Conservation (phyloP, 2,329 filamentous ascomycete species). For the Aspergillus sp. region DNA sequence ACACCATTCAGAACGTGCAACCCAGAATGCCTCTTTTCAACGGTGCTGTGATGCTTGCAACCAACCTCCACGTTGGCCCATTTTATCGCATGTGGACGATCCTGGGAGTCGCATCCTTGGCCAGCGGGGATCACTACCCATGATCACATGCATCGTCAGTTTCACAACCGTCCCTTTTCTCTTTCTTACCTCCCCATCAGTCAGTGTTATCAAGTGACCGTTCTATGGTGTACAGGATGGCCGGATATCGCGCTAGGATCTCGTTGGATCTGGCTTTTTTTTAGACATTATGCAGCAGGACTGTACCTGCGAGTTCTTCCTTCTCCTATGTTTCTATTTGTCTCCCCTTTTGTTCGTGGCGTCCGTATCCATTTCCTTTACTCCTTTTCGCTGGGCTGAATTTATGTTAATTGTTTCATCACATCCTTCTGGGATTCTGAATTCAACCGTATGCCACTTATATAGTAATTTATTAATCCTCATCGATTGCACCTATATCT, state of each 20-base stretch:
- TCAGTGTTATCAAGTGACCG: conserved; percentile 5
- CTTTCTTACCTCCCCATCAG: neutral
- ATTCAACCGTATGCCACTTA: conserved; percentile 27
- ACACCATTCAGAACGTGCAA: conserved; percentile 10
- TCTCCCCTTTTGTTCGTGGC: conserved; percentile 30
- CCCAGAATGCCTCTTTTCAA: conserved; percentile 14
- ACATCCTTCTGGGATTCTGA: conserved; percentile 8
- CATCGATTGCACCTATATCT: too few species aligned
- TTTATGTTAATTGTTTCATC: conserved; percentile 20
- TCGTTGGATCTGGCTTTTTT: conserved; percentile 27
- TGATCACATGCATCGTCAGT: neutral
- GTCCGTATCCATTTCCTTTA: conserved; percentile 31
- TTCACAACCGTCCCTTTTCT: neutral
- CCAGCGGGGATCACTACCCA: neutral
- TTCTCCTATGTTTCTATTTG: conserved; percentile 26
- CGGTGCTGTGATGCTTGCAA: conserved; percentile 12
- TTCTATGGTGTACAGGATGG: conserved; percentile 11
- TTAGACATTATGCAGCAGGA: conserved; percentile 29
- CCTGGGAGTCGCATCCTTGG: neutral
- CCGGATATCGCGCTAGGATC: conserved; percentile 17
- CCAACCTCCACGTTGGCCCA: neutral
- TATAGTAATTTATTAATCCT: neutral
- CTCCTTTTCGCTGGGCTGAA: conserved; percentile 22
- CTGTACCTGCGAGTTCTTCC: conserved; percentile 25
- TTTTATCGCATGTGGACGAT: neutral